Conservation (phyloP, 2,329 filamentous ascomycete species). For the Neofusicoccum umdonicola region DNA sequence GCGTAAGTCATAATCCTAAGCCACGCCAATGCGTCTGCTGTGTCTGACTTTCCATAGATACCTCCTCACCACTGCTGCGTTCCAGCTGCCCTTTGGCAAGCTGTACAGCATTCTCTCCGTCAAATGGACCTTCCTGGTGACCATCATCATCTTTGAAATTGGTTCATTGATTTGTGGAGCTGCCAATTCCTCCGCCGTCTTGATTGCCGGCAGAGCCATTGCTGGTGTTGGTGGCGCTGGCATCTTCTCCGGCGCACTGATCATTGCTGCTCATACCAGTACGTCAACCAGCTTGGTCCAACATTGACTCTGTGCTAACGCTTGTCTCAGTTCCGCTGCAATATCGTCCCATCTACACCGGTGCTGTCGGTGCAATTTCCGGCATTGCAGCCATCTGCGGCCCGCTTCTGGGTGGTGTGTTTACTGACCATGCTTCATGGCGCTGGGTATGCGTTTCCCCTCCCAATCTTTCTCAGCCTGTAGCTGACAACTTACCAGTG, state of each 20-base stretch:
- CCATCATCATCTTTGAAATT: conserved; percentile 48
- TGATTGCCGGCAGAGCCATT: conserved; percentile 53
- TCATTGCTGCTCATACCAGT: conserved; percentile 8
- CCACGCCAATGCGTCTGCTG: not conserved
- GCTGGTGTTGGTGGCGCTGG: conserved; percentile 52
- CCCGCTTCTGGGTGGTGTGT: conserved; percentile 22
- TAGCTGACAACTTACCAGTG: conserved; percentile 28
- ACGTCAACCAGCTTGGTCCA: not conserved
- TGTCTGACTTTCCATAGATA: conserved; percentile 30
- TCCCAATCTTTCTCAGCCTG: not conserved
- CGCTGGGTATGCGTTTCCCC: conserved; percentile 14
- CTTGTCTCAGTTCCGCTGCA: conserved; percentile 10
- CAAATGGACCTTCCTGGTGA: conserved; percentile 51
- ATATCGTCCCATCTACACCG: conserved; percentile 13
- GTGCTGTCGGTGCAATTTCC: conserved; percentile 18
- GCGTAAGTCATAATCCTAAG: conserved; percentile 37
- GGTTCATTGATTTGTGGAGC: conserved; percentile 56
- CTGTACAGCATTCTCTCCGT: conserved; percentile 61
- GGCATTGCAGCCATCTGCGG: conserved; percentile 24
- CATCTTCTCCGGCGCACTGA: conserved; percentile 41
- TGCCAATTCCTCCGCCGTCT: conserved; percentile 46
- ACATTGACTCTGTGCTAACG: not conserved
- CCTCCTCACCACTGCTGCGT: conserved; percentile 44
- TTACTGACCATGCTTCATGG: conserved; percentile 21
- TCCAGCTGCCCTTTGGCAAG: conserved; percentile 51